Evolutionary conservation across 305 asterid species (phyloP).

Genomic region (Fraxinus baroniana): DNA sequence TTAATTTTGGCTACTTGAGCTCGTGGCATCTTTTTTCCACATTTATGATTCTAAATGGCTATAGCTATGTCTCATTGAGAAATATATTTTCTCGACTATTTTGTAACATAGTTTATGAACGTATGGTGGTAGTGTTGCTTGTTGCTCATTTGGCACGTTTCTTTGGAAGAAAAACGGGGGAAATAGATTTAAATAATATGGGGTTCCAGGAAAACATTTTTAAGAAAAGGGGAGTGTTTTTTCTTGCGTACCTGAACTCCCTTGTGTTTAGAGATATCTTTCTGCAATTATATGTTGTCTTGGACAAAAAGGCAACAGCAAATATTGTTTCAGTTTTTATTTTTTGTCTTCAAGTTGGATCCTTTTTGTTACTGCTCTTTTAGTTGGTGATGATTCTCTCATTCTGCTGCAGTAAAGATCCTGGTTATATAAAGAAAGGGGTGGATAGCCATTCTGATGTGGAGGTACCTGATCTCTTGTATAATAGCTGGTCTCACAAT

Average conservation of each 20-base stretch:
- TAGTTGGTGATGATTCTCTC: constrained; percentile 27
- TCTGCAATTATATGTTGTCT: not conserved
- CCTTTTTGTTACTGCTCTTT: constrained; percentile 18
- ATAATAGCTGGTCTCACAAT: constrained; percentile 17
- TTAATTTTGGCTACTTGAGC: not conserved
- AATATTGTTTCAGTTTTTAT: not conserved
- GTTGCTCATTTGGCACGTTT: not conserved
- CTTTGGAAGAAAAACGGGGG: not conserved
- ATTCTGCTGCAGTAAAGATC: constrained; percentile 77
- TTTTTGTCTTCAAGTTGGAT: constrained; percentile 11
- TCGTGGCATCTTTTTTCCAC: not conserved
- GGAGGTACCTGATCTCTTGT: constrained; percentile 49
- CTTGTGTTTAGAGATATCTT: not conserved
- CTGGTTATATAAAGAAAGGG: constrained; percentile 65
- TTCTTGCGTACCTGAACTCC: not conserved
- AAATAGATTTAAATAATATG: not conserved
- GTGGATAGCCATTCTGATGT: constrained; percentile 46
- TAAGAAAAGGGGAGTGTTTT: constrained; percentile 5
- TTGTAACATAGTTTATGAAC: not conserved
- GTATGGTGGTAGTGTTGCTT: not conserved
- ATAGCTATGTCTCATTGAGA: not conserved
- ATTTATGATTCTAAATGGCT: not conserved
- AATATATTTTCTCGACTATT: not conserved
- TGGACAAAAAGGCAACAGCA: not conserved
- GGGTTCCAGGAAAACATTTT: not conserved